Evolutionary conservation across 2,329 filamentous ascomycete species (phyloP).

Genomic region (Colletotrichum cordylinicola): DNA sequence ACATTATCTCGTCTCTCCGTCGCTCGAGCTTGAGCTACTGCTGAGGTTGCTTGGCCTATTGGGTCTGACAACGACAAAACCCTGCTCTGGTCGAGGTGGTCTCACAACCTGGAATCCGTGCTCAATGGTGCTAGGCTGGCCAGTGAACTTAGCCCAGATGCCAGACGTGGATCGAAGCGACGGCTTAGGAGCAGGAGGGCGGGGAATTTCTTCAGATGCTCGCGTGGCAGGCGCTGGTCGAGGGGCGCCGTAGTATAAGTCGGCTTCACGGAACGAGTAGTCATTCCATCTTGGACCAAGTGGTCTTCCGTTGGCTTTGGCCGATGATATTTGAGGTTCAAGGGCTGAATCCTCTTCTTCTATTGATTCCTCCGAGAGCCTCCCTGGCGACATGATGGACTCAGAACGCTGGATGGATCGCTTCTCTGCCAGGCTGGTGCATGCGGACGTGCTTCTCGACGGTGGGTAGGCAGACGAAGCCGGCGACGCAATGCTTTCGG

Average conservation of each 20-base stretch:
- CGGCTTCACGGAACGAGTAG: slow-evolving; percentile 41
- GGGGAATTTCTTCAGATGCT: not conserved
- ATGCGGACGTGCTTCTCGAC: not conserved
- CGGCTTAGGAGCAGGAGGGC: not conserved
- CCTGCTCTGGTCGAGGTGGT: not conserved
- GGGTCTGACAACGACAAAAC: slow-evolving; percentile 6
- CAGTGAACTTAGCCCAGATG: slow-evolving; percentile 8
- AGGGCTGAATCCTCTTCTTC: not conserved
- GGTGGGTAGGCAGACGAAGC: not conserved
- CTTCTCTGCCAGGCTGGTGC: not conserved
- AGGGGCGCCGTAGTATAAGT: slow-evolving; percentile 34
- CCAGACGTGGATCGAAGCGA: slow-evolving; percentile 5
- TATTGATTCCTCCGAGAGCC: not conserved
- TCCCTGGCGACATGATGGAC: not conserved
- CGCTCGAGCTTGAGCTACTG: not conserved
- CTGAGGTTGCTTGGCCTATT: not conserved
- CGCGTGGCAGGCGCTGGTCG: not conserved
- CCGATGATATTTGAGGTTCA: not conserved
- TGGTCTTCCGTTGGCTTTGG: not conserved
- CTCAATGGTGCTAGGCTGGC: not conserved
- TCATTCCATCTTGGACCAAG: slow-evolving; percentile 33
- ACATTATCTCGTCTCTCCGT: not conserved
- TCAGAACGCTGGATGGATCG: not conserved
- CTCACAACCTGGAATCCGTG: slow-evolving; percentile 3
- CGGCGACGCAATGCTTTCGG: not conserved